Conservation (phyloP, 1,284 basidiomycete species). For the Ganoderma boninense region DNA sequence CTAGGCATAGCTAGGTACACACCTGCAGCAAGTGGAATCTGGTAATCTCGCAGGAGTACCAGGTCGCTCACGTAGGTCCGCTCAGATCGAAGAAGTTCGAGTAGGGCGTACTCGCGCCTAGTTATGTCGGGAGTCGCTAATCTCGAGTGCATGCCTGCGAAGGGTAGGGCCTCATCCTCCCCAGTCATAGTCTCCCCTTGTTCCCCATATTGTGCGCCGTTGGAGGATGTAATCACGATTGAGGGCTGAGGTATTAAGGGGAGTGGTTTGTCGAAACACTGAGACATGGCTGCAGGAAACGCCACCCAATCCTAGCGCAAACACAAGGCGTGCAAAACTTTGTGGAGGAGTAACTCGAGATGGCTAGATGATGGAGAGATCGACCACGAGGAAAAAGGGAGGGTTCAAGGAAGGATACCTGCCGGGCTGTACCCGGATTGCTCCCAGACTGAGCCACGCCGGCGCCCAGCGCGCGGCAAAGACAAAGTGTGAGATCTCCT, state of each 20-base stretch:
- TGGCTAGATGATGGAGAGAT: too few species aligned
- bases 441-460: too few species aligned
- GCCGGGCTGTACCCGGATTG: too few species aligned
- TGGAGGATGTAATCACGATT: not conserved
- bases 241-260: not conserved
- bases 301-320: not conserved
- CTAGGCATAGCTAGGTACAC: slow-evolving; percentile 19
- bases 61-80: slow-evolving; percentile 90
- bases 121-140: slow-evolving; percentile 45
- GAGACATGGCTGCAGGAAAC: not conserved
- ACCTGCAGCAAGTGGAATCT: slow-evolving; percentile 82
- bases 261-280: not conserved
- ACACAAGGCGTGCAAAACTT: not conserved
- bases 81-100: slow-evolving; percentile 87
- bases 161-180: not conserved
- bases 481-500: not conserved
- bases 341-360: not conserved
- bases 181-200: not conserved
- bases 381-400: too few species aligned
- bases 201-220: not conserved
- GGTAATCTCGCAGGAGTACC: slow-evolving; percentile 84
- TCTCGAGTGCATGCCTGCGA: not conserved
- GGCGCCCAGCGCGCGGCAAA: not conserved
- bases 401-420: not conserved
- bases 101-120: slow-evolving; percentile 87